Evolutionary conservation across 139 green algal genomes (phyloP), one percentile per base, ranked within the genome.

Genomic region (Raphidocelis subcapitata): DNA sequence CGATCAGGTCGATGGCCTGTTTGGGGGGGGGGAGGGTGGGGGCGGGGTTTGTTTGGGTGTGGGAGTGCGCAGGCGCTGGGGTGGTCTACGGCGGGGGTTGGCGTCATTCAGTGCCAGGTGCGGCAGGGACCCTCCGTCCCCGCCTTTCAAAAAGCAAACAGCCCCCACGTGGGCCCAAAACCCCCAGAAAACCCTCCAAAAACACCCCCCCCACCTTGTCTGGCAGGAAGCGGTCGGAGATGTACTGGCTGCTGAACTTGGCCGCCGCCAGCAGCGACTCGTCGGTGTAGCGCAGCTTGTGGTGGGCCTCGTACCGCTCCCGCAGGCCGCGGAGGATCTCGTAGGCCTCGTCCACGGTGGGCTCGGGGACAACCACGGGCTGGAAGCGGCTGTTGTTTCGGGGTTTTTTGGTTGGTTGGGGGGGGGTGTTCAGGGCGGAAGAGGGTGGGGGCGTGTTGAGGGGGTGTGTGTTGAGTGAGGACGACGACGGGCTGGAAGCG

Each of bases 1-100:
- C 96, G 71, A 99, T 99, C 66, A 99, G 86, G 76, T 99, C 95
- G 77, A 99, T 99, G 52, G 96, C 96, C 84, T n/a, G n/a, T n/a
- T n/a, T n/a, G n/a, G n/a, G n/a, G n/a, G n/a, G n/a, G n/a, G n/a
- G n/a, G n/a, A n/a, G n/a, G n/a, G n/a, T n/a, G n/a, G n/a, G n/a
- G n/a, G n/a, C n/a, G n/a, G n/a, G n/a, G n/a, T n/a, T n/a, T n/a
- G n/a, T n/a, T n/a, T n/a, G n/a, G n/a, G n/a, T n/a, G n/a, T n/a
- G n/a, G n/a, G n/a, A n/a, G n/a, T n/a, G n/a, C n/a, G n/a, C n/a
- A n/a, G n/a, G n/a, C n/a, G n/a, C n/a, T n/a, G n/a, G n/a, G n/a
- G n/a, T n/a, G n/a, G n/a, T n/a, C n/a, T n/a, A n/a, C n/a, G n/a
- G n/a, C n/a, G 35, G 52, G 62, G 62, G 54, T 24, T 24, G 15